Base-by-base conservation (phyloP, 495 filamentous ascomycete species). In the Parachaetomium inaequale region DNA sequence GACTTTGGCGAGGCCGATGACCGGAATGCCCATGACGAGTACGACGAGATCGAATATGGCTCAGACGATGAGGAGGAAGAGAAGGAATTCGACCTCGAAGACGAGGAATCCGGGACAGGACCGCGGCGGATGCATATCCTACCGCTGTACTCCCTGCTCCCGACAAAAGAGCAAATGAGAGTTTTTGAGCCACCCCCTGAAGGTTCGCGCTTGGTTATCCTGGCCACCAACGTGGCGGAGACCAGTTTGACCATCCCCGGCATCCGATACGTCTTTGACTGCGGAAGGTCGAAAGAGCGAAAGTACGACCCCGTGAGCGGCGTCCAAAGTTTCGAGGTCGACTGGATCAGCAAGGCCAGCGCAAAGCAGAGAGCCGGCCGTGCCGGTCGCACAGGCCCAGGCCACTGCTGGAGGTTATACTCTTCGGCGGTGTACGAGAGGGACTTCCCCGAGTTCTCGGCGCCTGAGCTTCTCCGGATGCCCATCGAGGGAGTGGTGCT, bases 261-360 rank as follows among this genome's bases (percentile, higher is more conserved):
- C 19, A 93, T 96, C 61, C 84, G 90, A 57, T 99, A 97, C 69
- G 95, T 99, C 17, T 96, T 99, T 63, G 95, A 99, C 74, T 75
- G 88, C 68, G 95, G 95, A 32, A 82, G 95, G 43, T 85, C 89
- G 2, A 99, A 99, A 73, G 92, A 96, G 70, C 88, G 92, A 59
- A 88, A 86, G 52, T 98, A 92, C 68, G 87, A 98, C 67, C 78
- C 83, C 15, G 75, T 81, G 23, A 97, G 89, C 11, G 93, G 94
- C 11, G 93, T 99, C 0, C 94, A 98, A 72, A 96, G 87, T 66
- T 99, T 96, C 69, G 90, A 96, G 70, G 82, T 98, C 45, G 87
- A 87, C 45, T 99, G 93, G 92, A 94, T 96, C 64, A 96, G 92
- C 78, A 98, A 99, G 77, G 95, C 95, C 19, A 95, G 91, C 72